Evolutionary conservation across 371 early-diverging fungal genomes (phyloP).

Genomic region (Mucor lusitanicus): DNA sequence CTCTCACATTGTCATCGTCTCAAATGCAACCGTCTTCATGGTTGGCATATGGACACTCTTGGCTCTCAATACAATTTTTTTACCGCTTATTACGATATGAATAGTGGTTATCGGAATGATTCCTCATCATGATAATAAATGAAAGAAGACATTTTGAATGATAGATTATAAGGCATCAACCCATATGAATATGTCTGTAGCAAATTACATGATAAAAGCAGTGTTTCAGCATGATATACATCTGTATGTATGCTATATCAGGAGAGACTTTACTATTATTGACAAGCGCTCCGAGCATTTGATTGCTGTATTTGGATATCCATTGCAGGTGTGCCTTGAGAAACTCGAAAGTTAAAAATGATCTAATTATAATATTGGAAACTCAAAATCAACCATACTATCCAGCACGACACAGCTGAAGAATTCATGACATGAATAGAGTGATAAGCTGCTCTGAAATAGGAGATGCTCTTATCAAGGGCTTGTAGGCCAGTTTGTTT

Average conservation of each 20-base stretch:
- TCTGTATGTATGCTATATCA: not conserved
- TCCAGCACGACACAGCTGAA: not conserved
- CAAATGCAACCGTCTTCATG: not conserved
- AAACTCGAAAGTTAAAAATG: not conserved
- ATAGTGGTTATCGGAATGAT: no score
- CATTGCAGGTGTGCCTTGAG: not conserved
- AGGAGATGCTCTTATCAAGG: no score
- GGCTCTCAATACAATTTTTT: no score
- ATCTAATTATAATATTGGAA: not conserved
- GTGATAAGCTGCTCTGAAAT: not conserved
- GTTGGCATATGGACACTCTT: not conserved
- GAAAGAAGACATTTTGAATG: no score
- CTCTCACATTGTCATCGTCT: not conserved
- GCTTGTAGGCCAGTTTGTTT: not conserved
- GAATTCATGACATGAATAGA: not conserved
- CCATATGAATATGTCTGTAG: not conserved
- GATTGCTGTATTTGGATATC: not conserved
- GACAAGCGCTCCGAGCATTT: not conserved
- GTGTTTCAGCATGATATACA: not conserved
- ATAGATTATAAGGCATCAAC: no score
- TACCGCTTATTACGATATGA: no score
- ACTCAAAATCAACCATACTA: not conserved
- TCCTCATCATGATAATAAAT: no score
- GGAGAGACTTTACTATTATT: not conserved
- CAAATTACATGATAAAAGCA: no score